These are phyloP conservation scores for Candida glucosophila DNA, from an alignment of 1,139 yeast species.

Conservation along the genomic window DNA sequence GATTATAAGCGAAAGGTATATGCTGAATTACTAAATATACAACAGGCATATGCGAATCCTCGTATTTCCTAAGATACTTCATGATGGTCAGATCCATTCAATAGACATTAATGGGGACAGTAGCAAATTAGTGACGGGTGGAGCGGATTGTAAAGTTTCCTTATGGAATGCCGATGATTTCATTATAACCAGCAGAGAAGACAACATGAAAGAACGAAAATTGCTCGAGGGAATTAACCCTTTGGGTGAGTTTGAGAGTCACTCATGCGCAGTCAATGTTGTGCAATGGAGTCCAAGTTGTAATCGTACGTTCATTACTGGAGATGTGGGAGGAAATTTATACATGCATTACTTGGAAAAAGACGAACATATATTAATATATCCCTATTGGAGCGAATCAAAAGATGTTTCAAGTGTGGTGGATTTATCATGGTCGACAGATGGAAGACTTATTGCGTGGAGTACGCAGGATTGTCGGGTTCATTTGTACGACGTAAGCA, in stretches of 20 bases:
- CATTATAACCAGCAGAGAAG: conserved; percentile 3
- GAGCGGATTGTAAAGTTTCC: conserved; percentile 29
- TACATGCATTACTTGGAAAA: conserved; percentile 16
- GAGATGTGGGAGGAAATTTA: conserved; percentile 34
- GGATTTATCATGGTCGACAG: conserved; percentile 31
- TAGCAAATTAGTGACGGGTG: conserved; percentile 26
- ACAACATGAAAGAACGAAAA: conserved; percentile 1
- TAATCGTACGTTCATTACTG: conserved; percentile 21
- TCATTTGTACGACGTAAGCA: conserved; percentile 20
- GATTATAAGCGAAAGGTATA: too few relatives aligned
- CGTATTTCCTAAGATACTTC: conserved; percentile 23
- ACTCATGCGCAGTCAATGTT: conserved; percentile 15
- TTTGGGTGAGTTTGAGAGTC: conserved; percentile 8
- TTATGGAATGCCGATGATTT: conserved; percentile 30
- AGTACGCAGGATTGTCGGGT: conserved; percentile 29
- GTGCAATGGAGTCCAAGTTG: conserved; percentile 25
- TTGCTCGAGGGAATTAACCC: conserved; percentile 18
- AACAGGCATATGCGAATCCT: conserved; percentile 25
- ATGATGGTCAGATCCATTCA: conserved; percentile 31
- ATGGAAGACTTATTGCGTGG: conserved; percentile 32
- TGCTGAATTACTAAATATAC: too few relatives aligned
- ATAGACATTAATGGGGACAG: conserved; percentile 20
- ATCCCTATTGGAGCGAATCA: conserved; percentile 8
- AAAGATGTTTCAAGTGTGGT: conserved; percentile 10
- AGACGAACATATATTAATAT: conserved; percentile 7